Evolutionary conservation across 805 yeast genomes (phyloP).

Genomic region (Saccharomyces kudriavzevii): DNA sequence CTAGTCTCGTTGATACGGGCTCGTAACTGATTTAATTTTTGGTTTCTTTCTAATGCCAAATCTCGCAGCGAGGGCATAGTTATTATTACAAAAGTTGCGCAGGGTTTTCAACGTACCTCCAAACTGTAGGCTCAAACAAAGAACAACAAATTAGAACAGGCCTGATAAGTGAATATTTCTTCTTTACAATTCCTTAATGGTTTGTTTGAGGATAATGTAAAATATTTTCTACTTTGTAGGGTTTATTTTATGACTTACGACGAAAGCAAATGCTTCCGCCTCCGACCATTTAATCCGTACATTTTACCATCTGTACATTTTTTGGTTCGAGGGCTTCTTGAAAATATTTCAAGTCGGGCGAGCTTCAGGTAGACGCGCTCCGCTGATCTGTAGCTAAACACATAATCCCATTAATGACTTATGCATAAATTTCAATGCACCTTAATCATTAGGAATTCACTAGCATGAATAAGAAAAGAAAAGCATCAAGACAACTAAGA

Average conservation of each 20-base stretch:
- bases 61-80: neutral
- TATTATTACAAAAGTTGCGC: neutral
- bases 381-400: neutral
- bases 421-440: neutral
- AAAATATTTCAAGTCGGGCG: neutral
- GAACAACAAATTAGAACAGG: neutral
- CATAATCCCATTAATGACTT: neutral
- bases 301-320: neutral
- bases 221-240: no score
- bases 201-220: no score
- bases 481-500: conserved; percentile 7
- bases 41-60: neutral
- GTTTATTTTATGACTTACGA: no score
- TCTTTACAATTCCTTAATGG: no score
- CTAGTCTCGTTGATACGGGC: neutral
- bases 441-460: neutral
- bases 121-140: neutral
- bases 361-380: neutral
- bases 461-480: neutral
- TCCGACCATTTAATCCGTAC: neutral
- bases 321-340: neutral
- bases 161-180: no score
- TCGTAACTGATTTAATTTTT: neutral
- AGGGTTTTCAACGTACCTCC: neutral
- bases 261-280: neutral